These are phyloP conservation scores for Diplodia corticola DNA, from an alignment of 2,329 filamentous ascomycete species.

Conservation along the genomic window DNA sequence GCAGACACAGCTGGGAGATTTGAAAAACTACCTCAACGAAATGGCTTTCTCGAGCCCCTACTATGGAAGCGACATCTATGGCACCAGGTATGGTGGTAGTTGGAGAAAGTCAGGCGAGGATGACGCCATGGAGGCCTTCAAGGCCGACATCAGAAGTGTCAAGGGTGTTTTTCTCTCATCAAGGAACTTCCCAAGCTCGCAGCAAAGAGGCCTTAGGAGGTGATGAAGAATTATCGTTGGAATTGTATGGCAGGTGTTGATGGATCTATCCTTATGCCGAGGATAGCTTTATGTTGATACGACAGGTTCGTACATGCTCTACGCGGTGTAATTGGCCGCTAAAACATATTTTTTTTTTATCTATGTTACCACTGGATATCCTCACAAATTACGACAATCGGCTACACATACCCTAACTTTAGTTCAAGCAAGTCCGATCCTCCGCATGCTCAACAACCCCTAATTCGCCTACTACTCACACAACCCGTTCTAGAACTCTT, in stretches of 20 bases:
- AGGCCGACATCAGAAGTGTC: slow-evolving; percentile 73
- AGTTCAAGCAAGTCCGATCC: neutral
- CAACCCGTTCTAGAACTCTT: neutral
- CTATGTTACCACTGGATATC: neutral
- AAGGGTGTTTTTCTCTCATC: slow-evolving; percentile 78
- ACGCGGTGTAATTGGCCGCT: neutral
- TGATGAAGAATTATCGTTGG: neutral
- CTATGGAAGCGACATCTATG: slow-evolving; percentile 47
- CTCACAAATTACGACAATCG: neutral
- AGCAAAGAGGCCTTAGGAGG: neutral
- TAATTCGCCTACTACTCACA: neutral
- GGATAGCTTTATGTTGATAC: neutral
- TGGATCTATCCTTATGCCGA: neutral
- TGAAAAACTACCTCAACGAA: slow-evolving; percentile 64
- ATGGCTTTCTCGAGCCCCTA: slow-evolving; percentile 43
- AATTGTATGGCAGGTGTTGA: neutral
- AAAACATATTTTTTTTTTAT: neutral
- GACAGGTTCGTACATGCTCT: neutral
- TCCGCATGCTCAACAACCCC: neutral
- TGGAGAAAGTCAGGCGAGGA: slow-evolving; percentile 57
- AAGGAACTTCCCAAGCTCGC: slow-evolving; percentile 61
- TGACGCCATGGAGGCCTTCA: slow-evolving; percentile 72
- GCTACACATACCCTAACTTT: neutral
- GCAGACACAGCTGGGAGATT: slow-evolving; percentile 50
- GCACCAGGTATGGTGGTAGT: slow-evolving; percentile 31